Evolutionary conservation across 2,329 filamentous ascomycete species (phyloP), one percentile per base, ranked within the genome.

Genomic region (Lachnellula cervina): DNA sequence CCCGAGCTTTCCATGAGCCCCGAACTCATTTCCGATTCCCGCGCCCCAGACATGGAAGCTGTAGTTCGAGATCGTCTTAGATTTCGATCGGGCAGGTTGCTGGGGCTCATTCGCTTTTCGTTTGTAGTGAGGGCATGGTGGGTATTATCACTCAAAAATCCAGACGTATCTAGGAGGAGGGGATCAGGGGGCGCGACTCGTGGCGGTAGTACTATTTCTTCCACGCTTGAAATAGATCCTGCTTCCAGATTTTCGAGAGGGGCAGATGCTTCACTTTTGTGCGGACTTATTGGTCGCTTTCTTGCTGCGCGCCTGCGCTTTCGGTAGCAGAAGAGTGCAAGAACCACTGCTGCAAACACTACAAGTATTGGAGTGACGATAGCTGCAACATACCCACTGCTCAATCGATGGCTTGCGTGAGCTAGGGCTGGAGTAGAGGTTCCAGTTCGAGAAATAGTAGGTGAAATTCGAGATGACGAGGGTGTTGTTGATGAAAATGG

Each of bases 221-320:
- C 48, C 28, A 59, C 49, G 23, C 58, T 63, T 3, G 55, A 57
- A 28, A 46, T 14, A 11, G 44, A 46, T 17, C 13, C 13, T 32
- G 19, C 8, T 17, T 46, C 44, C 2, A 46, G 57, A 25, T 38
- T 51, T 48, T 62, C 58, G 5, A 64, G 19, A 5, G 65, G 66
- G 16, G 54, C 59, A 28, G 65, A 66, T 13, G 65, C 66, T 3
- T 62, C 57, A 11, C 59, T 60, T 45, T 68, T 68, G 2, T 43
- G 48, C 4, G 56, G 46, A 19, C 25, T 56, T 3, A 21, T 23
- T 11, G 57, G 38, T 7, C 44, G 46, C 14, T 58, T 47, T 16
- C 55, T 61, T 21, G 55, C 43, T 25, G 23, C n/a, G 5, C 54
- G 56, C 23, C 63, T 57, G 19, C 59, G 60, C 21, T 45, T 49